Conservation (phyloP, 208 protist genomes). For the Entamoeba nuttalli region DNA sequence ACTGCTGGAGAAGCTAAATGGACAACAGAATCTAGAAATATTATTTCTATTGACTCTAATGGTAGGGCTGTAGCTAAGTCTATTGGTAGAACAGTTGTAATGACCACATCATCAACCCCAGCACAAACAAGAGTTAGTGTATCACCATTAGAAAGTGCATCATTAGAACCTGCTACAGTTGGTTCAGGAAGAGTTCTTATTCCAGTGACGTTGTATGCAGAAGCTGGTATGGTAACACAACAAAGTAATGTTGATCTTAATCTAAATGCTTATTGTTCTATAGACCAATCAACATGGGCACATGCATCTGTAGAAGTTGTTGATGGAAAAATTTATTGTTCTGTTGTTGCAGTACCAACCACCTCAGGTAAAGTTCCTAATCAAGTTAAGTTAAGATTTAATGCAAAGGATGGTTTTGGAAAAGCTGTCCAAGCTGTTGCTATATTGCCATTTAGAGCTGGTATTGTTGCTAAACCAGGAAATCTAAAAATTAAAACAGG, state of each 20-base stretch:
- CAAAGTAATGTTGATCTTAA: background rate
- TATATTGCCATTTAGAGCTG: background rate
- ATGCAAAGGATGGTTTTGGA: background rate
- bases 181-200: background rate
- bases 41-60: background rate
- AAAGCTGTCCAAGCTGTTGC: background rate
- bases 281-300: background rate
- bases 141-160: background rate
- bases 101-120: background rate
- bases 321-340: background rate
- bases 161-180: background rate
- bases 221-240: background rate
- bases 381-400: background rate
- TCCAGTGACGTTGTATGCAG: background rate
- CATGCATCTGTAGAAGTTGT: background rate
- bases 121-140: background rate
- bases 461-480: background rate
- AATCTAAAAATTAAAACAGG: background rate
- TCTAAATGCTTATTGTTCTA: background rate
- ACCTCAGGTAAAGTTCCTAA: background rate
- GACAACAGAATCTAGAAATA: background rate
- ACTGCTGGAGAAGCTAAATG: background rate
- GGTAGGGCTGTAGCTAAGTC: background rate
- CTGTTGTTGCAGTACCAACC: background rate
- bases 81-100: background rate